Evolutionary conservation across 371 early-diverging fungal species (phyloP).

Genomic region (Mucor racemosus): DNA sequence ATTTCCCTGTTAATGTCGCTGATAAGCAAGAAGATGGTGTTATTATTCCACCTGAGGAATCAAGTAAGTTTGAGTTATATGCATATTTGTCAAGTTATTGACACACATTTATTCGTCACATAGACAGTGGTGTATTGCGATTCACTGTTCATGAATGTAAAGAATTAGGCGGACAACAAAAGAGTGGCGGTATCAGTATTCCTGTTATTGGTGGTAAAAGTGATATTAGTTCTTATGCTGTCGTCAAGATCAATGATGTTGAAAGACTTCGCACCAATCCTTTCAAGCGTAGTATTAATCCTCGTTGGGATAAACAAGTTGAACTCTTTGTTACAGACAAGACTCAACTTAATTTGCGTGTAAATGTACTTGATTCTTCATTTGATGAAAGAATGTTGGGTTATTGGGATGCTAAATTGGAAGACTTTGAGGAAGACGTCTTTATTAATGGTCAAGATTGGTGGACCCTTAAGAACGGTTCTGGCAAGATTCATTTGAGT

Average conservation of each 20-base stretch:
- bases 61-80: slow-evolving; percentile 37
- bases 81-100: not conserved
- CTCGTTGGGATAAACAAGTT: slow-evolving; percentile 57
- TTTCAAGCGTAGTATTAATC: slow-evolving; percentile 59
- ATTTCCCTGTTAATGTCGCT: slow-evolving; percentile 45
- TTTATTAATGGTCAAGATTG: slow-evolving; percentile 54
- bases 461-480: slow-evolving; percentile 51
- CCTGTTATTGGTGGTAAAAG: slow-evolving; percentile 43
- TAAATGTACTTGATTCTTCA: slow-evolving; percentile 36
- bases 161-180: slow-evolving; percentile 42
- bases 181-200: slow-evolving; percentile 41
- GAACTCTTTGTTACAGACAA: slow-evolving; percentile 55
- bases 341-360: slow-evolving; percentile 39
- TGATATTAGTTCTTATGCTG: slow-evolving; percentile 54
- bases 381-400: slow-evolving; percentile 41
- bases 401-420: slow-evolving; percentile 34
- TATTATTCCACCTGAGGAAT: slow-evolving; percentile 44
- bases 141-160: slow-evolving; percentile 60
- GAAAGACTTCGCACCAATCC: slow-evolving; percentile 44
- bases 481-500: slow-evolving; percentile 56
- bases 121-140: slow-evolving; percentile 60
- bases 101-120: not conserved
- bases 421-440: slow-evolving; percentile 38
- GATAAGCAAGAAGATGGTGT: slow-evolving; percentile 55
- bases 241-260: slow-evolving; percentile 47